These are phyloP conservation scores for Fusarium algeriense DNA, from an alignment of 2,329 filamentous ascomycete species.

Conservation along the genomic window DNA sequence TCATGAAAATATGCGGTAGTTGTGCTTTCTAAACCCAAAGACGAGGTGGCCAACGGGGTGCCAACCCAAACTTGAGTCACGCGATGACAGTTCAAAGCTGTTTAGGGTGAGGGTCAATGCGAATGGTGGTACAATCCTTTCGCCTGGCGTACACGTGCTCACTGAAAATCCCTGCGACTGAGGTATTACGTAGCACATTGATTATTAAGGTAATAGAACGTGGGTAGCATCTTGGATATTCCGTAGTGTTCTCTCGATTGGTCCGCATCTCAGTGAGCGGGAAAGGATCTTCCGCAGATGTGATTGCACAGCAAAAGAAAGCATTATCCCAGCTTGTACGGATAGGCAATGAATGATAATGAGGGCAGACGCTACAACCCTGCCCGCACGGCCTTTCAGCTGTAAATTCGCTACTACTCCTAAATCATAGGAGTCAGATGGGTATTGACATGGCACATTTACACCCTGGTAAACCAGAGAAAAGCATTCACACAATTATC, in stretches of 20 bases:
- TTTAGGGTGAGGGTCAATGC: slow-evolving; percentile 11
- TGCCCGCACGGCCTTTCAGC: slow-evolving; percentile 26
- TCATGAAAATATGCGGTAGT: no score
- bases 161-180: slow-evolving; percentile 23
- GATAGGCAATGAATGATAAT: background rate
- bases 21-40: background rate
- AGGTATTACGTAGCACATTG: slow-evolving; percentile 5
- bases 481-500: slow-evolving; percentile 35
- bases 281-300: slow-evolving; percentile 37
- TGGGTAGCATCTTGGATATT: slow-evolving; percentile 33
- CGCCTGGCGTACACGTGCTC: background rate
- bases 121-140: background rate
- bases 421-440: slow-evolving; percentile 17
- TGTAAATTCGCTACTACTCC: slow-evolving; percentile 12
- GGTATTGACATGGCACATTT: slow-evolving; percentile 27
- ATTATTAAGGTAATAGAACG: slow-evolving; percentile 19
- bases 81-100: slow-evolving; percentile 1
- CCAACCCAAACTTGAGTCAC: background rate
- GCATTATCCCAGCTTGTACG: slow-evolving; percentile 45
- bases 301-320: slow-evolving; percentile 47
- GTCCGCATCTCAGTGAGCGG: slow-evolving; percentile 36
- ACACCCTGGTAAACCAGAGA: slow-evolving; percentile 34
- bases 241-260: slow-evolving; percentile 37
- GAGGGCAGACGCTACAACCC: slow-evolving; percentile 29
- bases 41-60: background rate